Evolutionary conservation across 2,329 filamentous ascomycete species (phyloP), one percentile per base, ranked within the genome.

Genomic region (Exophiala lecanii-corni): DNA sequence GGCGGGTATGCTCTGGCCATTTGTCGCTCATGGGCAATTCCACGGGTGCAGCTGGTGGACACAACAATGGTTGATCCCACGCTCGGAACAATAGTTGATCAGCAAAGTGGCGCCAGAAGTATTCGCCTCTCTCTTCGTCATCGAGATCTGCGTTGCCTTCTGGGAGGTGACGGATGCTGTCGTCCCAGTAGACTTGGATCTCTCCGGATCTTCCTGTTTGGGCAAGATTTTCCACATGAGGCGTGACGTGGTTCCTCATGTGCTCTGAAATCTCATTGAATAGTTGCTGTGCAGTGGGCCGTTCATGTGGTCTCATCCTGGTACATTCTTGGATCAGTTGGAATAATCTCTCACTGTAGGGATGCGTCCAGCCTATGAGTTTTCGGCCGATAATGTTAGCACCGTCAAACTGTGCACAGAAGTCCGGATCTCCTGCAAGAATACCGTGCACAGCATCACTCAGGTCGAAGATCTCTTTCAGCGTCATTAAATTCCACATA

Each of bases 321-420:
- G 36, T 35, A 21, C 48, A 48, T 25, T 38, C 21, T 10, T 36
- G 33, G 2, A 48, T 26, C 15, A 47, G 28, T 9, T 39, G 20
- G 12, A 43, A 26, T n/a, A 51, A 38, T 34, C 43, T 16, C 6
- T 39, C 18, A n/a, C 40, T 48, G 17, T 51, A 51, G 9, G 30
- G 38, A n/a, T 16, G 20, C 10, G 18, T 36, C 15, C 38, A 23
- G 7, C 33, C 38, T 2, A 32, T 19, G 13, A 21, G n/a, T 13
- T 35, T 25, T 9, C 18, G 18, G 32, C 35, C 32, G 6, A 43
- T 9, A 7, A 47, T 30, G 17, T 47, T 45, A 4, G 10, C 19
- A 31, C 39, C 30, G 35, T 36, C 15, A 25, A 33, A 30, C 10
- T 16, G 28, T 12, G 19, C 36, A 30, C 12, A 19, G 16, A 17